Conservation (phyloP, 2,329 filamentous ascomycete genomes). For the Dactylella cylindrospora region DNA sequence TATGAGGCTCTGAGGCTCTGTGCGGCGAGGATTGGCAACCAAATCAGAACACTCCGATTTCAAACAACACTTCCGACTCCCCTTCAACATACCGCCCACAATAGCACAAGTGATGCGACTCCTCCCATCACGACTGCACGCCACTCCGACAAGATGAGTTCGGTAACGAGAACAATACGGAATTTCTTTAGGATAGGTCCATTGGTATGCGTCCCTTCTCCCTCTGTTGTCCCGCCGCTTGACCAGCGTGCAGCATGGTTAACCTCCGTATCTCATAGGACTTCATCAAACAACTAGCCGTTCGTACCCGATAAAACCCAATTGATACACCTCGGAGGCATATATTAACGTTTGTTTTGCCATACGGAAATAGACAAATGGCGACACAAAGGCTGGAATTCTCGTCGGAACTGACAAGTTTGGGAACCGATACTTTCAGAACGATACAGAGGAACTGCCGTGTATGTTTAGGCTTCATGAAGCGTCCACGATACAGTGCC, state of each 20-base stretch:
- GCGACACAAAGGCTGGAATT: conserved; percentile 92
- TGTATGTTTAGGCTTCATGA: conserved; percentile 58
- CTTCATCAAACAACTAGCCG: conserved; percentile 24
- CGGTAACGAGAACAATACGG: conserved; percentile 27
- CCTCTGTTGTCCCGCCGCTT: neutral
- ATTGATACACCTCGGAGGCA: neutral
- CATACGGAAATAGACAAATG: conserved; percentile 51
- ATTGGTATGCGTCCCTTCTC: conserved; percentile 7
- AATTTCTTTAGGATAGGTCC: conserved; percentile 30
- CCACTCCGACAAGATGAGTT: conserved; percentile 30
- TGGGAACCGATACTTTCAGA: conserved; percentile 98
- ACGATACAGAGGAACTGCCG: conserved; percentile 83
- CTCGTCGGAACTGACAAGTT: conserved; percentile 82
- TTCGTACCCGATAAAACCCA: conserved; percentile 14
- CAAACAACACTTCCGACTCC: neutral
- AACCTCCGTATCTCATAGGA: conserved; percentile 36
- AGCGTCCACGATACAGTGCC: too few species aligned
- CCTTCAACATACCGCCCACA: neutral
- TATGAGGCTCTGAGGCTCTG: too few species aligned
- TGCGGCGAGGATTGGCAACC: conserved; percentile 32
- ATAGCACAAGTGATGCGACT: too few species aligned
- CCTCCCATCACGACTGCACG: neutral
- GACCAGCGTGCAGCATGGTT: neutral
- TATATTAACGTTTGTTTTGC: neutral
- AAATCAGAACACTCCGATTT: neutral